Evolutionary conservation across 2,329 filamentous ascomycete genomes (phyloP).

Genomic region (Exophiala spinifera): DNA sequence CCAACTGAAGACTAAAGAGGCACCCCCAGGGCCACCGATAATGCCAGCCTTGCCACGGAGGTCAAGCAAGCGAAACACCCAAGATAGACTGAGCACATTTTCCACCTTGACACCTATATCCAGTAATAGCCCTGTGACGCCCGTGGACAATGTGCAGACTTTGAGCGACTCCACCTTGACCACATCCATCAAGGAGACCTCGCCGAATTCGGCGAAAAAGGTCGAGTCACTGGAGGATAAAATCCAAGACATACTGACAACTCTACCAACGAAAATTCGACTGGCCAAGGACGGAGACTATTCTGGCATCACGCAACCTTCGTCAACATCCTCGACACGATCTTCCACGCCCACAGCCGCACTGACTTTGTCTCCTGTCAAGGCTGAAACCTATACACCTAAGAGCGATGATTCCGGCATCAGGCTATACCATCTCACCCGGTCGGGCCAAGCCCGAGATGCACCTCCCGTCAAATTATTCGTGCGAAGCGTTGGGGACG

Average conservation of each 20-base stretch:
- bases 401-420: constrained; percentile 67
- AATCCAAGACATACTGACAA: constrained; percentile 73
- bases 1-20: constrained; percentile 4
- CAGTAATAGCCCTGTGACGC: constrained; percentile 16
- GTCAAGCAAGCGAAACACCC: constrained; percentile 30
- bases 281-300: constrained; percentile 49
- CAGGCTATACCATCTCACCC: constrained; percentile 86
- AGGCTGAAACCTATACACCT: constrained; percentile 31
- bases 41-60: constrained; percentile 25
- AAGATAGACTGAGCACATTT: background rate
- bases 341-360: constrained; percentile 63
- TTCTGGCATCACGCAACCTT: constrained; percentile 33
- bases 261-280: constrained; percentile 75
- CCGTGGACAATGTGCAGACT: background rate
- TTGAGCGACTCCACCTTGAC: background rate
- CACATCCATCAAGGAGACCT: background rate
- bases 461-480: constrained; percentile 82
- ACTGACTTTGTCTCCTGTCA: constrained; percentile 64
- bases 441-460: constrained; percentile 60
- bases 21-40: background rate
- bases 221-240: constrained; percentile 68
- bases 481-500: constrained; percentile 87
- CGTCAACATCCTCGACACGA: constrained; percentile 36
- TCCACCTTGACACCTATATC: constrained; percentile 17
- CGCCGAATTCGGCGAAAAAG: background rate